Conservation (phyloP, 1,284 basidiomycete genomes). For the Moesziomyces antarcticus region DNA sequence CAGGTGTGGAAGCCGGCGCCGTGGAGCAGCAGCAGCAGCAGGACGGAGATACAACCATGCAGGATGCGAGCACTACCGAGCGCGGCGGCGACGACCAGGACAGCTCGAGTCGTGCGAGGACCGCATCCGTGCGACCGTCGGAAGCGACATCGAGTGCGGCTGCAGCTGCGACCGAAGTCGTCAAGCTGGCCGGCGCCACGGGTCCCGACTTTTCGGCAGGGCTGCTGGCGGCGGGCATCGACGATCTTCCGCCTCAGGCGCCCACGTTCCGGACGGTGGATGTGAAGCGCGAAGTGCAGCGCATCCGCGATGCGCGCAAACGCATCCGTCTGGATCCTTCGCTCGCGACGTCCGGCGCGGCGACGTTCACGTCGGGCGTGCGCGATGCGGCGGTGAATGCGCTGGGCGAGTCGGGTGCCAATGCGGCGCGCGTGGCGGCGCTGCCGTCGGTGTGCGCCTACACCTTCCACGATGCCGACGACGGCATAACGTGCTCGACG, state of each 20-base stretch:
- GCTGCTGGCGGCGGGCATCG: conserved; percentile 73
- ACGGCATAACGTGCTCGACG: conserved; percentile 78
- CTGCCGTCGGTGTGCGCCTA: conserved; percentile 66
- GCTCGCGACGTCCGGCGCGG: conserved; percentile 11
- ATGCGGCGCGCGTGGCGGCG: conserved; percentile 55
- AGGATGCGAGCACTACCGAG: conserved; percentile 18
- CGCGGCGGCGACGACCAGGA: conserved; percentile 15
- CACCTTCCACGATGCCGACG: conserved; percentile 66
- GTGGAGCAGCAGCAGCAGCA: conserved; percentile 16
- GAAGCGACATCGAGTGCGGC: conserved; percentile 23
- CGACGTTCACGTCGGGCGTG: conserved; percentile 43
- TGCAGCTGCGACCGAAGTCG: conserved; percentile 4
- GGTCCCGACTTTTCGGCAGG: conserved; percentile 45
- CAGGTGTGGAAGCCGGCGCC: conserved; percentile 5
- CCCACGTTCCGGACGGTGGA: conserved; percentile 86
- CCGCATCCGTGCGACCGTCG: conserved; percentile 29
- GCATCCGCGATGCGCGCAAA: conserved; percentile 80
- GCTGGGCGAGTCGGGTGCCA: conserved; percentile 53
- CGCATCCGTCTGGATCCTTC: conserved; percentile 60
- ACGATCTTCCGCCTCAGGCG: conserved; percentile 80
- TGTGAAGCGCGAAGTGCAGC: conserved; percentile 89
- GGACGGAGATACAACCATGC: conserved; percentile 45
- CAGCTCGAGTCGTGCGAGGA: conserved; percentile 14
- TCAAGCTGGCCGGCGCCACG: neutral
- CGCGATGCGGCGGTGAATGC: conserved; percentile 51